Conservation (phyloP, 768 basidiomycete genomes). For the Hericium rajendrae region DNA sequence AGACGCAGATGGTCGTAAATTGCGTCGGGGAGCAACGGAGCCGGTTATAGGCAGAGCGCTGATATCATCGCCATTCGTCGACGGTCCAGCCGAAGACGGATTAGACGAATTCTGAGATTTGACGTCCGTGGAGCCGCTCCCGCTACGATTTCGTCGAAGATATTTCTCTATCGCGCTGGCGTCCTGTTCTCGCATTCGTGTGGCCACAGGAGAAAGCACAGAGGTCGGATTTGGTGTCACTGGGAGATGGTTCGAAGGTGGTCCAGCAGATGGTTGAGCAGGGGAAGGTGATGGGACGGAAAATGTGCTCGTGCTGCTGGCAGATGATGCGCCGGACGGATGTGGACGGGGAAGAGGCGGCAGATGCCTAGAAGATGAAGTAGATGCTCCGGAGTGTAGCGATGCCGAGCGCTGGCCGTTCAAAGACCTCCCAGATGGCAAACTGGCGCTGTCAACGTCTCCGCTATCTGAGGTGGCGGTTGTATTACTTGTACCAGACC, state of each 20-base stretch:
- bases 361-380: not conserved
- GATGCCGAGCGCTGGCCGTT: constrained; percentile 22
- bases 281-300: constrained; percentile 26
- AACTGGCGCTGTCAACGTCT: constrained; percentile 9
- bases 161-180: constrained; percentile 87
- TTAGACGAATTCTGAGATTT: constrained; percentile 49
- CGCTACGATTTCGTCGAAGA: constrained; percentile 72
- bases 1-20: constrained; percentile 64
- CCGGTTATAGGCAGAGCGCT: constrained; percentile 40
- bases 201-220: constrained; percentile 68
- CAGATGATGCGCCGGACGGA: constrained; percentile 51
- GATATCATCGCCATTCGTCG: constrained; percentile 47
- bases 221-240: constrained; percentile 25
- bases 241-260: constrained; percentile 23
- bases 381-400: constrained; percentile 1
- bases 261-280: constrained; percentile 24
- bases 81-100: constrained; percentile 39
- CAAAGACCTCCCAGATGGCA: constrained; percentile 11
- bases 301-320: constrained; percentile 34
- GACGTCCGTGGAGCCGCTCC: constrained; percentile 67
- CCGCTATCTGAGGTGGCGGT: constrained; percentile 20
- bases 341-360: constrained; percentile 17
- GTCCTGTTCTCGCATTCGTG: constrained; percentile 73
- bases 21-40: constrained; percentile 46
- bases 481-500: constrained; percentile 18